Conservation (phyloP, 441 rosid genomes). For the Syzygium malaccense region DNA sequence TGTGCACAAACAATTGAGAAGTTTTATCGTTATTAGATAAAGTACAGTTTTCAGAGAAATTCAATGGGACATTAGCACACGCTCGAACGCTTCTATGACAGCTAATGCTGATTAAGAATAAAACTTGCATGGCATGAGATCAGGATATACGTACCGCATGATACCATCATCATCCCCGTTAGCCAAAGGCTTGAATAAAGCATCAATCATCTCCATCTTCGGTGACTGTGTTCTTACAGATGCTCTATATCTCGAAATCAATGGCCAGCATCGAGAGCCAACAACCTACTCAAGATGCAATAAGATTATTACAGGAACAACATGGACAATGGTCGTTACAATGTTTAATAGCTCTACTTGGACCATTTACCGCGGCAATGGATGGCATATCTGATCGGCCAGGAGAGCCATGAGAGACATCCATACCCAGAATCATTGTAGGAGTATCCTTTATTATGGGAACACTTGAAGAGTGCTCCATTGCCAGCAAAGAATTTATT, state of each 20-base stretch:
- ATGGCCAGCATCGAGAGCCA: background rate
- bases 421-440: background rate
- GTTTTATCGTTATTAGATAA: background rate
- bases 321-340: background rate
- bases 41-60: background rate
- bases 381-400: background rate
- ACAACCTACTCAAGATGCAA: background rate
- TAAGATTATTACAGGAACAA: background rate
- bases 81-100: background rate
- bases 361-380: constrained; percentile 1
- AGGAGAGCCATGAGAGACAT: background rate
- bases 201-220: background rate
- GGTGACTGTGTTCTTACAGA: background rate
- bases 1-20: background rate
- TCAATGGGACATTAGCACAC: background rate
- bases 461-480: background rate
- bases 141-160: background rate
- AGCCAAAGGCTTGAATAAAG: background rate
- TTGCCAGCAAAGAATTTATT: background rate
- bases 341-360: background rate
- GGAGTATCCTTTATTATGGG: background rate
- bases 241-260: background rate
- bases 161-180: background rate
- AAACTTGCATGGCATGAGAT: background rate
- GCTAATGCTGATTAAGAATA: background rate